Conservation (phyloP, 1,284 basidiomycete genomes). For the Apiotrichum montevideense region DNA sequence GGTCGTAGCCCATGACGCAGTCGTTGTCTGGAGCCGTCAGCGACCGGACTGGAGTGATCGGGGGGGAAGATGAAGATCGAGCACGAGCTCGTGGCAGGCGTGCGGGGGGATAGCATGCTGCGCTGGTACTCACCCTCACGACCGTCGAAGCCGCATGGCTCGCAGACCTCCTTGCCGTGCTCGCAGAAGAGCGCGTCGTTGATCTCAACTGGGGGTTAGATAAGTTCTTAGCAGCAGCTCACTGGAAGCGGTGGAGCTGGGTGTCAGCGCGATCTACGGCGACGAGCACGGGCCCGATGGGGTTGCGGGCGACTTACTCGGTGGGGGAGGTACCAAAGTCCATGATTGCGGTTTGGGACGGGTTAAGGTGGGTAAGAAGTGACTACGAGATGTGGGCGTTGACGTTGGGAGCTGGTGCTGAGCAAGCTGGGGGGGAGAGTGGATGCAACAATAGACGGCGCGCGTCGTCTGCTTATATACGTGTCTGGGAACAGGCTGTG, state of each 20-base stretch:
- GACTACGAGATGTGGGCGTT: no score
- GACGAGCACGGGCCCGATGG: no score
- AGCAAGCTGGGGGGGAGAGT: neutral
- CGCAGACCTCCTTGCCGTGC: conserved; percentile 47
- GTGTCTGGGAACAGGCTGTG: no score
- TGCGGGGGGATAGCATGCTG: neutral
- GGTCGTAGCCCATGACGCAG: conserved; percentile 44
- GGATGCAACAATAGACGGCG: no score
- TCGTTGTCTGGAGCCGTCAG: conserved; percentile 39
- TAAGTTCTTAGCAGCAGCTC: neutral
- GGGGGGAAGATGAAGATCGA: no score
- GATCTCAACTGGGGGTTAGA: conserved; percentile 41
- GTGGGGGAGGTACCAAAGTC: conserved; percentile 38
- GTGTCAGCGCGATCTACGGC: conserved; percentile 2
- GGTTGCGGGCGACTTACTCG: conserved; percentile 29
- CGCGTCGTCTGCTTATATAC: conserved; percentile 1
- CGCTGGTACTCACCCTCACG: conserved; percentile 19
- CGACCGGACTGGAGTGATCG: no score
- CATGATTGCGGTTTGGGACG: conserved; percentile 17
- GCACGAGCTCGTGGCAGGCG: no score
- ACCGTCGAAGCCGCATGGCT: conserved; percentile 22
- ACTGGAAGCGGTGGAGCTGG: conserved; percentile 22
- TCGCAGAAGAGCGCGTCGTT: conserved; percentile 49
- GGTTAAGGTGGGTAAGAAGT: neutral
- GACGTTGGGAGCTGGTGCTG: no score